Evolutionary conservation across 2,329 filamentous ascomycete genomes (phyloP), one percentile per base, ranked within the genome.

Genomic region (Pyrenochaeta sp.): DNA sequence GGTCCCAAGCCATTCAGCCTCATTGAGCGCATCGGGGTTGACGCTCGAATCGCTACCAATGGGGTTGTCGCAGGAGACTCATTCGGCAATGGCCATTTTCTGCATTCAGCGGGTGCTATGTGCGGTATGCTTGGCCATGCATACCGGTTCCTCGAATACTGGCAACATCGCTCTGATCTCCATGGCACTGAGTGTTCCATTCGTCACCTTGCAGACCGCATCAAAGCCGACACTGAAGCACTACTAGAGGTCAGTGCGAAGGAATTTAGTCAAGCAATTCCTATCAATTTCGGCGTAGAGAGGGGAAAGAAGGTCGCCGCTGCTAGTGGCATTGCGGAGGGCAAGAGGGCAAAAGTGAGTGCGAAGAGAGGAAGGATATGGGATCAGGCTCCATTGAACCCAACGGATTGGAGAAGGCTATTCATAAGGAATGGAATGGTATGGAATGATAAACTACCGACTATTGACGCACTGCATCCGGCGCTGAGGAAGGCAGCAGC

Each of bases 1-100:
- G 60, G 60, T 3, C 58, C 58, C 17, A 61, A 61, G 18, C 60
- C 55, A 10, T 63, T 63, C 36, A 63, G 58, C 15, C 52, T 63
- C 9, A 43, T 63, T 23, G 58, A 61, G 35, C 60, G 54, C 27
- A 60, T 61, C 10, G 58, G 58, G 2, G 35, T 30, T 2, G 44
- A 61, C 29, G 49, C 60, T 21, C 54, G 54, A 12, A n/a, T 63
- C 4, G 58, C 58, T 9, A 49, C 54, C 4, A 63, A 63, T 21
- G 58, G 54, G 7, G 44, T 61, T 29, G 52, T 63, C 7, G 58
- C 49, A 15, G 60, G 60, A 12, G 58, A 61, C 31, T 59, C 60
- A 6, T 63, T 63, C 15, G 60, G 60, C 1, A 61, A 61, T 17
- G 60, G 60, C 3, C 60, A 63, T 23, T 63, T 63, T 10, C 32